Evolutionary conservation across 176 grass and related monocot genomes (phyloP).

Genomic region (Hyparrhenia diplandra): DNA sequence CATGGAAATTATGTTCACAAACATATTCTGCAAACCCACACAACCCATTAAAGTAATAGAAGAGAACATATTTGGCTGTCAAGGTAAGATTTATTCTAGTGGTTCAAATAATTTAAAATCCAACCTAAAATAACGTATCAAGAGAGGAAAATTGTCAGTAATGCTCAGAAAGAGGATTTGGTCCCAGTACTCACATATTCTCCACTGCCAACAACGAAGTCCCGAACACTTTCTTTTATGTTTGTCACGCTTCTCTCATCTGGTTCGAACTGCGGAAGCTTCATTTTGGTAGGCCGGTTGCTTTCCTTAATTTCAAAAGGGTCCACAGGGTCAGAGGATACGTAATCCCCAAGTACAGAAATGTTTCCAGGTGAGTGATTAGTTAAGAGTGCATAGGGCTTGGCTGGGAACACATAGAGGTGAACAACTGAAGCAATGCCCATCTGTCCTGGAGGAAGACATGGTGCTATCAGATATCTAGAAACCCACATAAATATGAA

Average conservation of each 20-base stretch:
- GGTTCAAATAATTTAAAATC: not conserved
- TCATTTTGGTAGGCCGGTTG: slow-evolving; percentile 73
- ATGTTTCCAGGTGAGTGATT: slow-evolving; percentile 61
- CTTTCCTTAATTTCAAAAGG: slow-evolving; percentile 91
- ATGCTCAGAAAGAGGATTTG: slow-evolving; percentile 4
- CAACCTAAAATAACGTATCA: not conserved
- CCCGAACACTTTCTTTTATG: slow-evolving; percentile 78
- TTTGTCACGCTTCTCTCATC: slow-evolving; percentile 67
- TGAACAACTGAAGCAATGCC: slow-evolving; percentile 84
- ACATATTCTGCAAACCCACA: not conserved
- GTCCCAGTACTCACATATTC: slow-evolving; percentile 71
- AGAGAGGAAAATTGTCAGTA: not conserved
- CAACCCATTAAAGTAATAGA: not conserved
- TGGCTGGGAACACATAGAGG: slow-evolving; percentile 89
- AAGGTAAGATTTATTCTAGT: slow-evolving; percentile 14
- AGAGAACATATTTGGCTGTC: not conserved
- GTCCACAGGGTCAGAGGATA: slow-evolving; percentile 75
- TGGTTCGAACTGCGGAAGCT: slow-evolving; percentile 66
- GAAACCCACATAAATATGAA: slow-evolving; percentile 9
- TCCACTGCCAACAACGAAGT: slow-evolving; percentile 84
- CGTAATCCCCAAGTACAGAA: slow-evolving; percentile 88
- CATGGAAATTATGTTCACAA: not conserved
- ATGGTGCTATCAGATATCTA: slow-evolving; percentile 30
- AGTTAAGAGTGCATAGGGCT: slow-evolving; percentile 67
- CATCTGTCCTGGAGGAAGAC: slow-evolving; percentile 84